These are phyloP conservation scores for Vitis cinerea DNA, from an alignment of 164 flowering plant genomes.

Conservation along the genomic window DNA sequence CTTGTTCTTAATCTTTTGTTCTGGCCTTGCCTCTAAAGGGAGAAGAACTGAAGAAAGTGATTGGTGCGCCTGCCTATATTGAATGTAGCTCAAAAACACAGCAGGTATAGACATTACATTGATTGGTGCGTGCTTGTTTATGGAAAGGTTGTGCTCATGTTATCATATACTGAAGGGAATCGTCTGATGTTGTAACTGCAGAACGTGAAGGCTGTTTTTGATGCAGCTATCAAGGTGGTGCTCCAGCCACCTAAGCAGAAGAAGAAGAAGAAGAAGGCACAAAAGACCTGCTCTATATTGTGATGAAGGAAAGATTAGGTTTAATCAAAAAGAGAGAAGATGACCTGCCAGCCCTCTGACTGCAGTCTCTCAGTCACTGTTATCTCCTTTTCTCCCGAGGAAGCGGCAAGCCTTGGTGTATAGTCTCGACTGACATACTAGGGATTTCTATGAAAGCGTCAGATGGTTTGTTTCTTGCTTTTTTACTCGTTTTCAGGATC, in stretches of 20 bases:
- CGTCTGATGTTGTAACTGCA: constrained; percentile 19
- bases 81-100: constrained; percentile 80
- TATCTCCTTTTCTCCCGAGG: constrained; percentile 1
- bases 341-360: constrained; percentile 6
- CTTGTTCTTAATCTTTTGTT: background rate
- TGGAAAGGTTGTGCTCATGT: background rate
- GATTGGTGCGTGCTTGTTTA: background rate
- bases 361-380: background rate
- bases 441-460: constrained; percentile 21
- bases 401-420: constrained; percentile 25
- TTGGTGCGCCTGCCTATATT: constrained; percentile 63
- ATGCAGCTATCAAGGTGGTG: constrained; percentile 70
- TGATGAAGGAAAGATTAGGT: constrained; percentile 25
- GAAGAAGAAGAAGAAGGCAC: constrained; percentile 53
- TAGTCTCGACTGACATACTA: constrained; percentile 28
- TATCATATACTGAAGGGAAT: background rate
- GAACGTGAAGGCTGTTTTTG: constrained; percentile 73
- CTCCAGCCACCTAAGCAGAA: constrained; percentile 67
- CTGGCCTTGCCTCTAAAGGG: constrained; percentile 38
- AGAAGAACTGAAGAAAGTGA: constrained; percentile 59
- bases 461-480: constrained; percentile 10
- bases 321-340: background rate
- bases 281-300: constrained; percentile 50
- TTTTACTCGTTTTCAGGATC: constrained; percentile 2
- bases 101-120: constrained; percentile 34